Percentiles rank a stretch among this genome's conserved stretches.
phyloP scores from a whole-genome alignment of 176 grass and related monocot species.

The Luzula sylvatica region DNA sequence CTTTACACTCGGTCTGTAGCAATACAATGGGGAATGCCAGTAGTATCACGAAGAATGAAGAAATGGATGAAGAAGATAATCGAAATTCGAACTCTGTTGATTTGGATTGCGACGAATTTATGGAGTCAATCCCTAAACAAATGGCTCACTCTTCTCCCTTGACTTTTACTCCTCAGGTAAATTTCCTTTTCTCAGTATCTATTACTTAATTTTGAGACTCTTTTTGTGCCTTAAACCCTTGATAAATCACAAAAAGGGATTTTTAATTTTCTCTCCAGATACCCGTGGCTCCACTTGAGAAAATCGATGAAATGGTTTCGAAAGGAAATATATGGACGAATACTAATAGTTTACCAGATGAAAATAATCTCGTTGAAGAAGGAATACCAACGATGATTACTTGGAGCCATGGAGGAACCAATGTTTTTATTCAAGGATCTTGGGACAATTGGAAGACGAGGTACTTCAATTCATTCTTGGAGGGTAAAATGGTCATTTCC shows the following conservation, averaged over 20 bases:
- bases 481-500: background rate
- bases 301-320: constrained; percentile 7
- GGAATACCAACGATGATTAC: constrained; percentile 30
- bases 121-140: constrained; percentile 18
- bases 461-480: constrained; percentile 6
- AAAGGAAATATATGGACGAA: background rate
- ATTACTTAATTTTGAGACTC: background rate
- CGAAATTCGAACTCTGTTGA: background rate
- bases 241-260: background rate
- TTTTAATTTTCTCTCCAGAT: background rate
- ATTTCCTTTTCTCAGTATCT: background rate
- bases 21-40: constrained; percentile 18
- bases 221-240: background rate
- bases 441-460: constrained; percentile 35
- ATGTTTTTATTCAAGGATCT: constrained; percentile 31
- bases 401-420: constrained; percentile 26
- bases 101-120: constrained; percentile 6
- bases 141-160: constrained; percentile 14
- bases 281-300: constrained; percentile 21
- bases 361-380: constrained; percentile 5
- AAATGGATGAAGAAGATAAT: background rate
- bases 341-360: background rate
- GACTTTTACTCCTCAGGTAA: constrained; percentile 22
- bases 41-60: constrained; percentile 7
- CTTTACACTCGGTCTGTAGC: background rate